Evolutionary conservation across 805 yeast genomes (phyloP), one percentile per base, ranked within the genome.

Genomic region (Candida railenensis): DNA sequence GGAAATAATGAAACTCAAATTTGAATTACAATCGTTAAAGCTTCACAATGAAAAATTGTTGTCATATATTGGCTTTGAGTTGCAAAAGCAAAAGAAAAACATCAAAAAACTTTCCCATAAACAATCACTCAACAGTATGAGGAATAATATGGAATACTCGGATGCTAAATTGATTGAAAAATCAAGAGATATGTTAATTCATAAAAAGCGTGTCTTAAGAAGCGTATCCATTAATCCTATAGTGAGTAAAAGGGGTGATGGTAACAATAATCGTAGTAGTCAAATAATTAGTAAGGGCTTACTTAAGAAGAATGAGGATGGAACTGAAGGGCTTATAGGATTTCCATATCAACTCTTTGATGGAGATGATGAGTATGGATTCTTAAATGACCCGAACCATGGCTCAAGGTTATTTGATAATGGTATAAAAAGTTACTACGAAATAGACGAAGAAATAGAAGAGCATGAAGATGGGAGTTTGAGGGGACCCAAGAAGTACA

Each of bases 31-130:
- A 56, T 77, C 82, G 8, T 61, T 80, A 49, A 72, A 74, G 51
- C 59, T 79, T 45, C 83, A 80, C 55, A 79, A 78, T 56, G 85
- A 80, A 46, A 79, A 80, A 54, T 64, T 80, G 33, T 66, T 77
- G 46, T 77, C 82, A 33, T 80, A 78, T 54, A 80, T 80, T 57
- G 83, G 83, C 8, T 80, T 78, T 50, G 74, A 78, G 49, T 62
- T 78, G 41, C 83, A 80, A 53, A 74, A 77, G 48, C 73, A 71
- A 47, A 71, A 66, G 61, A 67, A 63, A 51, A 69, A 61, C 59
- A 71, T 71, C 50, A 68, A 63, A 52, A 67, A 67, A 48, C 59
- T 69, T 40, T 61, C 70, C 7, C 67, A 68, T 47, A 66, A 67
- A 46, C 71, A 70, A 53, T 64, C 69, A 9, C 55, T 62, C 37